These are phyloP conservation scores for Tolypocladium ophioglossoides DNA, from an alignment of 2,329 filamentous ascomycete species.

Conservation along the genomic window DNA sequence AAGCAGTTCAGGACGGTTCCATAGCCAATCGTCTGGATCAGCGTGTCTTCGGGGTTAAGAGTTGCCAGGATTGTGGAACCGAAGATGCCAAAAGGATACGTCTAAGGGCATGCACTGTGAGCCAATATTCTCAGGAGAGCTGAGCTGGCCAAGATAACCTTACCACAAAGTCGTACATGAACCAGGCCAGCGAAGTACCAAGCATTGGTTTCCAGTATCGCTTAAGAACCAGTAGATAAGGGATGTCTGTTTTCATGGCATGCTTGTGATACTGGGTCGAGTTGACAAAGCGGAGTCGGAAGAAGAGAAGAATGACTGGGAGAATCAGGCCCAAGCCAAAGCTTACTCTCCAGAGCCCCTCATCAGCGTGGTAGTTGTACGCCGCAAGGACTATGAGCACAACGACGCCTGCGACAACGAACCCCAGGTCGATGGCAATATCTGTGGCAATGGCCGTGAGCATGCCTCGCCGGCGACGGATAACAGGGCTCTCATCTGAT, in stretches of 20 bases:
- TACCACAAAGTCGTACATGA: slow-evolving; percentile 24
- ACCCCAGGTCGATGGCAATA: slow-evolving; percentile 21
- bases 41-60: slow-evolving; percentile 8
- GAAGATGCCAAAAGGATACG: slow-evolving; percentile 14
- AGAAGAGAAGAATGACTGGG: slow-evolving; percentile 42
- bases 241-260: slow-evolving; percentile 14
- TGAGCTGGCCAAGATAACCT: neutral
- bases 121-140: neutral
- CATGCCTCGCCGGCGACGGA: slow-evolving; percentile 17
- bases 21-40: slow-evolving; percentile 12
- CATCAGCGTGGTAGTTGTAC: slow-evolving; percentile 19
- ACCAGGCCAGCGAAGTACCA: slow-evolving; percentile 41
- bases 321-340: slow-evolving; percentile 13
- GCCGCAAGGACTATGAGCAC: slow-evolving; percentile 33
- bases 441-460: slow-evolving; percentile 30
- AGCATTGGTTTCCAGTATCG: slow-evolving; percentile 34
- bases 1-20: slow-evolving; percentile 13
- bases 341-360: slow-evolving; percentile 32
- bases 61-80: slow-evolving; percentile 12
- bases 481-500: slow-evolving; percentile 14
- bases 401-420: slow-evolving; percentile 30
- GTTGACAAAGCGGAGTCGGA: slow-evolving; percentile 40
- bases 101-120: slow-evolving; percentile 2
- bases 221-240: slow-evolving; percentile 13
- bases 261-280: slow-evolving; percentile 28